These are phyloP conservation scores for Rhodotorula glutinis DNA, from an alignment of 1,284 basidiomycete genomes.

Conservation along the genomic window DNA sequence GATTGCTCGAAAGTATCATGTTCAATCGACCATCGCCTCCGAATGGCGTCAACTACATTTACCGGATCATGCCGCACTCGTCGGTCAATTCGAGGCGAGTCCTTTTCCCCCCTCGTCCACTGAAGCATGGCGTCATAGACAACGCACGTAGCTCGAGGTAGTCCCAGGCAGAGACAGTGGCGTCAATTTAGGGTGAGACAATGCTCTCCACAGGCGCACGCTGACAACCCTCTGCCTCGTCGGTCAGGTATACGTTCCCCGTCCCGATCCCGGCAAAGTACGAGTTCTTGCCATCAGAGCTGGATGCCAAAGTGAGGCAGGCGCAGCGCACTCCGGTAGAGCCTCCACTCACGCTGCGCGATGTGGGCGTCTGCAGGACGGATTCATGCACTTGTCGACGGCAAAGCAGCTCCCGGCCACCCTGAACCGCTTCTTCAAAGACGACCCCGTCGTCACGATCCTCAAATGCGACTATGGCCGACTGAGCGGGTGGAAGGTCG, in stretches of 20 bases:
- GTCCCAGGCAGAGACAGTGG: too few species aligned
- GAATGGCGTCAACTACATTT: conserved; percentile 11
- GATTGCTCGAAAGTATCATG: conserved; percentile 2
- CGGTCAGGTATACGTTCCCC: conserved; percentile 29
- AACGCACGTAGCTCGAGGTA: too few species aligned
- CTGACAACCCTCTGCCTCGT: background rate
- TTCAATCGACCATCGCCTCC: background rate
- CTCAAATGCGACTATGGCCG: conserved; percentile 53
- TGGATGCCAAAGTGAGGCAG: conserved; percentile 24
- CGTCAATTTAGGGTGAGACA: too few species aligned
- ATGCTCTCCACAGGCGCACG: too few species aligned
- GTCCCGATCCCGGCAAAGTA: conserved; percentile 32
- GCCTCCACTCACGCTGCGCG: background rate
- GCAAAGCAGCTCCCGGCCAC: conserved; percentile 59
- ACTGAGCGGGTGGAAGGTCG: conserved; percentile 48
- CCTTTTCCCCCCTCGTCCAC: background rate
- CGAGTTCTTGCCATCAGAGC: conserved; percentile 22
- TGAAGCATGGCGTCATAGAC: background rate
- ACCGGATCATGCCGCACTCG: conserved; percentile 27
- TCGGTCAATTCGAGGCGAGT: conserved; percentile 20
- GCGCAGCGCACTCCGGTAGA: background rate
- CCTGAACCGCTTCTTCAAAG: conserved; percentile 58
- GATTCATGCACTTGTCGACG: conserved; percentile 64
- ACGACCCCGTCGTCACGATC: conserved; percentile 51
- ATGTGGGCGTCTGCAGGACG: conserved; percentile 40